phyloP scores from a whole-genome alignment of 2,329 filamentous ascomycete species.

The Xylariaceae sp. region DNA sequence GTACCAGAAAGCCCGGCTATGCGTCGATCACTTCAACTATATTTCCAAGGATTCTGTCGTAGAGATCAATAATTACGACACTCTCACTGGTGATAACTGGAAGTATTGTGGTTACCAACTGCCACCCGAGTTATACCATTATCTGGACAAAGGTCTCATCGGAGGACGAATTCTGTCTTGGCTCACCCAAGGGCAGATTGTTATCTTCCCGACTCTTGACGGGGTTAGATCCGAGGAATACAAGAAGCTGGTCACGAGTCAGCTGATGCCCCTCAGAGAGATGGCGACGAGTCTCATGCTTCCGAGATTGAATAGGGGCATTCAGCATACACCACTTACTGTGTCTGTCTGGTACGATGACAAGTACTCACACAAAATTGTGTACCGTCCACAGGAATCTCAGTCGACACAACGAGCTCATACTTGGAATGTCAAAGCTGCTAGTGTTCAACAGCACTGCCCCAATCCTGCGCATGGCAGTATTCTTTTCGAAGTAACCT shows the following conservation, averaged over 20 bases:
- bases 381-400: constrained; percentile 46
- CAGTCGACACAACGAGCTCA: constrained; percentile 38
- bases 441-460: constrained; percentile 44
- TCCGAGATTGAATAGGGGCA: constrained; percentile 75
- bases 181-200: constrained; percentile 74
- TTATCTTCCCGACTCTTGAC: constrained; percentile 80
- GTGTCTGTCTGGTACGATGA: constrained; percentile 82
- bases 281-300: constrained; percentile 75
- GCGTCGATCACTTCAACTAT: constrained; percentile 82
- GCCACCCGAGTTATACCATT: constrained; percentile 85
- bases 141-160: constrained; percentile 79
- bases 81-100: constrained; percentile 77
- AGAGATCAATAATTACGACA: constrained; percentile 66
- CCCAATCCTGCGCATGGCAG: constrained; percentile 40
- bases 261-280: constrained; percentile 70
- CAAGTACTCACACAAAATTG: constrained; percentile 63
- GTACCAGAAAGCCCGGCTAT: constrained; percentile 81
- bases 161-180: constrained; percentile 75
- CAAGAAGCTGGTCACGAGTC: constrained; percentile 68
- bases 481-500: constrained; percentile 58
- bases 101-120: constrained; percentile 87
- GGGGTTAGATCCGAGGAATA: constrained; percentile 78
- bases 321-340: constrained; percentile 72
- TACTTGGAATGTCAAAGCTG: constrained; percentile 71
- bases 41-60: constrained; percentile 75